A percentile compares a stretch with the other conserved stretches of the same genome.
Evolutionary conservation across 2,329 filamentous ascomycete species (phyloP).

Genomic region (Neofusicoccum sp.): DNA sequence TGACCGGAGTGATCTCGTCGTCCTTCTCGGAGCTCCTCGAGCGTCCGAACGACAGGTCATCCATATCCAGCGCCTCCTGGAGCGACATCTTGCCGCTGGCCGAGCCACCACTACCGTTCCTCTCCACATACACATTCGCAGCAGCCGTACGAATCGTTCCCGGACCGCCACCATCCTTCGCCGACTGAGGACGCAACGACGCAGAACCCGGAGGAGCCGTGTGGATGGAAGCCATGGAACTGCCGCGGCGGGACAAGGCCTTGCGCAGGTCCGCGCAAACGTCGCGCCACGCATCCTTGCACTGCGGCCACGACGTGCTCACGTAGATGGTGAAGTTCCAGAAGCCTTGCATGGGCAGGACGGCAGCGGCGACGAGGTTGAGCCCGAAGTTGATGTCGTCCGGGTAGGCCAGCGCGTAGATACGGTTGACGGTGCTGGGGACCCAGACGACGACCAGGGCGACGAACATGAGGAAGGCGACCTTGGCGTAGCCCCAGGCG

Average conservation of each 20-base stretch:
- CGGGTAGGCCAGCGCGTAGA: constrained; percentile 65
- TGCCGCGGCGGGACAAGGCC: no score
- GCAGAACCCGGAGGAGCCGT: not conserved
- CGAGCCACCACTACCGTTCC: not conserved
- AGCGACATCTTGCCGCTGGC: not conserved
- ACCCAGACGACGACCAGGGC: constrained; percentile 73
- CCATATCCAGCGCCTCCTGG: not conserved
- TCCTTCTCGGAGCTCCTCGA: no score
- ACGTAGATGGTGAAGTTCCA: constrained; percentile 82
- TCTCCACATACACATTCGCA: no score
- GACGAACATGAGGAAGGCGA: constrained; percentile 68
- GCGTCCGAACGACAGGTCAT: not conserved
- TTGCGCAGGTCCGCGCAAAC: not conserved
- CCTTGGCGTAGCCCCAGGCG: constrained; percentile 68
- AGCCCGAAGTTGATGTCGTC: constrained; percentile 52
- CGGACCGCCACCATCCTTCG: no score
- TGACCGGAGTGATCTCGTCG: not conserved
- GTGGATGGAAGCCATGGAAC: no score
- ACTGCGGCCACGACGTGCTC: constrained; percentile 60
- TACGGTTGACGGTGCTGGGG: constrained; percentile 72
- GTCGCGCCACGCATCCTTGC: constrained; percentile 38
- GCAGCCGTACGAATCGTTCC: no score
- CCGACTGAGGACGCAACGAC: not conserved
- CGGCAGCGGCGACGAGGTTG: constrained; percentile 68
- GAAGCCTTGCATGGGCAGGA: constrained; percentile 78